phyloP scores from a whole-genome alignment of 192 early-diverging fungal genomes.

The Phlyctochytrium arcticum region DNA sequence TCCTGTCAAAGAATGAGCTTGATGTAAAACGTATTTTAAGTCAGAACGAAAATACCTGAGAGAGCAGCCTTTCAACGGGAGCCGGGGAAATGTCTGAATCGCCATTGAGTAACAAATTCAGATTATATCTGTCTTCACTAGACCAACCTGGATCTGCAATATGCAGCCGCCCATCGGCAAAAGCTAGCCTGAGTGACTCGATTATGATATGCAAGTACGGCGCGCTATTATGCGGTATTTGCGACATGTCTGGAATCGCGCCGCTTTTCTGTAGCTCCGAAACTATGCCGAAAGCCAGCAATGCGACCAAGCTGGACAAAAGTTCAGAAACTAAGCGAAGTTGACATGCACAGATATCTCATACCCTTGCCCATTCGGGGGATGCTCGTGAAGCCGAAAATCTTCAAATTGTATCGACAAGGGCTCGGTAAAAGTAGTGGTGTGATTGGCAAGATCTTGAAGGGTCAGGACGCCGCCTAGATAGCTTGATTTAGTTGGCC shows the following conservation, averaged over 20 bases:
- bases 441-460: conserved; percentile 59
- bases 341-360: not conserved
- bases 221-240: conserved; percentile 35
- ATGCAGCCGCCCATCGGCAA: conserved; percentile 66
- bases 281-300: conserved; percentile 67
- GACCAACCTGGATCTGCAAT: conserved; percentile 68
- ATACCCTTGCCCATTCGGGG: conserved; percentile 68
- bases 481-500: not conserved
- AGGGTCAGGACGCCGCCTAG: conserved; percentile 62
- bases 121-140: too few relatives aligned
- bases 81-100: conserved; percentile 3
- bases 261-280: conserved; percentile 46
- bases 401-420: conserved; percentile 61
- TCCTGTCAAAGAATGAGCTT: conserved; percentile 32
- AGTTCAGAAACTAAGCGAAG: not conserved
- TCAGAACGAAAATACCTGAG: conserved; percentile 37
- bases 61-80: conserved; percentile 53
- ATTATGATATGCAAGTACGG: conserved; percentile 66
- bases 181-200: conserved; percentile 67
- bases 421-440: conserved; percentile 47
- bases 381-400: conserved; percentile 61
- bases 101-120: not conserved
- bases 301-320: conserved; percentile 49
- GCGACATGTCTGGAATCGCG: conserved; percentile 28
- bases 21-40: too few relatives aligned